A percentile compares a stretch with the other conserved stretches of the same genome.
Evolutionary conservation across 2,329 filamentous ascomycete genomes (phyloP).

Genomic region (Plenodomus tracheiphilus): DNA sequence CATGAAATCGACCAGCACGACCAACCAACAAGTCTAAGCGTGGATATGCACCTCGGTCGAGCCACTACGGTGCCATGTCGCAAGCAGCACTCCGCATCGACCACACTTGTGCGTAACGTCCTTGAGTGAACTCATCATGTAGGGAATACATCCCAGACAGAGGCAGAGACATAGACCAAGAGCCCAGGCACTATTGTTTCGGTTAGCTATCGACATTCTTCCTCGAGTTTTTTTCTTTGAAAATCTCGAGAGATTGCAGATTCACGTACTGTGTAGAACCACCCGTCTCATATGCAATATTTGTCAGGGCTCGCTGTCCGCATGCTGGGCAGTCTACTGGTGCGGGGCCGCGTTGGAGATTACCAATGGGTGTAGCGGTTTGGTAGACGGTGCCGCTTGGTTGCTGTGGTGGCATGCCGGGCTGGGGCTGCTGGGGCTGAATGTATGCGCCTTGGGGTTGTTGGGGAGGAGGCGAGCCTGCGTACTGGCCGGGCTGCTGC

Average conservation of each 20-base stretch:
- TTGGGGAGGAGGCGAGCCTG: slow-evolving; percentile 28
- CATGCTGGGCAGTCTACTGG: slow-evolving; percentile 55
- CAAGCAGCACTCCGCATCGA: slow-evolving; percentile 50
- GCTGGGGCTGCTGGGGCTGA: slow-evolving; percentile 20
- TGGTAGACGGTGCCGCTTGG: slow-evolving; percentile 40
- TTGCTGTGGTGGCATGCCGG: slow-evolving; percentile 42
- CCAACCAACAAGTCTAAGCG: slow-evolving; percentile 17
- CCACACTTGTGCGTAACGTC: slow-evolving; percentile 55
- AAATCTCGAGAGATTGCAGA: too few species aligned
- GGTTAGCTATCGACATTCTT: too few species aligned
- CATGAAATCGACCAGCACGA: not conserved
- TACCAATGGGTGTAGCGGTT: slow-evolving; percentile 40
- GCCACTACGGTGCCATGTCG: slow-evolving; percentile 55
- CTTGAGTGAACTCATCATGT: slow-evolving; percentile 53
- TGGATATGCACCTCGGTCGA: slow-evolving; percentile 51
- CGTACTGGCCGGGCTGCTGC: slow-evolving; percentile 18
- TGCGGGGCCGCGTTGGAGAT: slow-evolving; percentile 39
- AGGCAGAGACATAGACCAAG: slow-evolving; percentile 48
- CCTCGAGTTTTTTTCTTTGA: too few species aligned
- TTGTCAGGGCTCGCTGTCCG: slow-evolving; percentile 47
- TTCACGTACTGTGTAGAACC: slow-evolving; percentile 48
- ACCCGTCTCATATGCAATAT: slow-evolving; percentile 38
- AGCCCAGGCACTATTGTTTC: slow-evolving; percentile 49
- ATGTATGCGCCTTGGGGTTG: slow-evolving; percentile 26
- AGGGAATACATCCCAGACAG: slow-evolving; percentile 55